phyloP scores from a whole-genome alignment of 257 asterid species.

The Solanum appendiculatum region DNA sequence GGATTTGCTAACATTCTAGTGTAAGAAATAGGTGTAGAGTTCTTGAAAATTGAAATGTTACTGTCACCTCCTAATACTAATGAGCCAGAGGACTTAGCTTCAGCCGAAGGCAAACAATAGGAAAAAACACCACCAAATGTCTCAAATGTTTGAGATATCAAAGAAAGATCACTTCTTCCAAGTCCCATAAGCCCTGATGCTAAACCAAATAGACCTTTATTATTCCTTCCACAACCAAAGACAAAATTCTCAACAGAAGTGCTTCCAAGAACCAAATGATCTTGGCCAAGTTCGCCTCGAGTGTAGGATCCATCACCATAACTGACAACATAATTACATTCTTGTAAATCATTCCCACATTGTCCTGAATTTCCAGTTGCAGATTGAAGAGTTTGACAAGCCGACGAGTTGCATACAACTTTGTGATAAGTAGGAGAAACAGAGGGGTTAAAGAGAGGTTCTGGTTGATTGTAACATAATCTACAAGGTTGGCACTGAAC shows the following conservation, averaged over 20 bases:
- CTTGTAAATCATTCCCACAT: slow-evolving; percentile 23
- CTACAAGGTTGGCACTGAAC: slow-evolving; percentile 85
- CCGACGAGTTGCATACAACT: slow-evolving; percentile 43
- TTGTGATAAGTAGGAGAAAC: slow-evolving; percentile 49
- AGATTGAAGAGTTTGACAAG: slow-evolving; percentile 45
- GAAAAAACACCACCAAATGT: slow-evolving; percentile 64
- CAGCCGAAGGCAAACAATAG: slow-evolving; percentile 63
- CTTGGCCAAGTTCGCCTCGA: slow-evolving; percentile 57
- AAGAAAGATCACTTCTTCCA: slow-evolving; percentile 66
- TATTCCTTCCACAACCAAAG: slow-evolving; percentile 70
- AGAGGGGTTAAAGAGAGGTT: slow-evolving; percentile 61
- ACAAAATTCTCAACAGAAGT: slow-evolving; percentile 30
- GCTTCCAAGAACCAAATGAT: slow-evolving; percentile 40
- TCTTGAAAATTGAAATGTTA: slow-evolving; percentile 35
- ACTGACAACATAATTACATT: slow-evolving; percentile 51
- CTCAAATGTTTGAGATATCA: slow-evolving; percentile 52
- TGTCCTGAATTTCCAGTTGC: slow-evolving; percentile 42
- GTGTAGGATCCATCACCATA: slow-evolving; percentile 90
- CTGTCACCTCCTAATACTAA: slow-evolving; percentile 32
- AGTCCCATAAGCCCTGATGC: slow-evolving; percentile 84
- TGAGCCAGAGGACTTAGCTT: slow-evolving; percentile 49
- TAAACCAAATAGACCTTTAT: slow-evolving; percentile 67
- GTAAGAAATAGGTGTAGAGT: slow-evolving; percentile 48
- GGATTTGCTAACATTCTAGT: slow-evolving; percentile 46
- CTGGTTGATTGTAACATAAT: slow-evolving; percentile 63